Evolutionary conservation across 768 basidiomycete species (phyloP).

Genomic region (Suillus lakei): DNA sequence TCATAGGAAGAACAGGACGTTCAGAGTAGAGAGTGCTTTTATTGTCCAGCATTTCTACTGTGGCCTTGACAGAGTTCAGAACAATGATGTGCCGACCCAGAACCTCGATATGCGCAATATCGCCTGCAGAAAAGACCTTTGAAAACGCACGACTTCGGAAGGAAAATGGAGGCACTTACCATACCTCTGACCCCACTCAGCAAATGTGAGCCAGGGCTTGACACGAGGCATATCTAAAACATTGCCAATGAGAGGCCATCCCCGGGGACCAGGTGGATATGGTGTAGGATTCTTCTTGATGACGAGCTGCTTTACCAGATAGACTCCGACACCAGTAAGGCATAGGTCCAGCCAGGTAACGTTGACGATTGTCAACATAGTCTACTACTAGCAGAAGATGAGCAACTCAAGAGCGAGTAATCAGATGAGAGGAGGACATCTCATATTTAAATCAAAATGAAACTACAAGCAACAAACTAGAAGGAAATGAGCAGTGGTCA

Average conservation of each 20-base stretch:
- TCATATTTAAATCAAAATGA: too few relatives aligned
- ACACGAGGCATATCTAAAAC: conserved; percentile 45
- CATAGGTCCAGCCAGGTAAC: conserved; percentile 34
- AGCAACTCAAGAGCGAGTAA: background rate
- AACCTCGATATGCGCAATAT: conserved; percentile 60
- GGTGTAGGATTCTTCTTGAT: conserved; percentile 14
- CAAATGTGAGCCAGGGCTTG: conserved; percentile 42
- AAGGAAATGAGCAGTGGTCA: too few relatives aligned
- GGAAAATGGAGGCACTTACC: conserved; percentile 25
- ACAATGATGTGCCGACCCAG: conserved; percentile 23
- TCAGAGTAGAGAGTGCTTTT: too few relatives aligned
- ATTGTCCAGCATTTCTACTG: too few relatives aligned
- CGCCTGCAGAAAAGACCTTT: conserved; percentile 38
- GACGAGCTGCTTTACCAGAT: conserved; percentile 27
- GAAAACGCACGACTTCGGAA: background rate
- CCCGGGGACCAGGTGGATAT: background rate
- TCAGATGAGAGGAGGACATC: too few relatives aligned
- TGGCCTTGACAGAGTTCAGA: too few relatives aligned
- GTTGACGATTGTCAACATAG: conserved; percentile 22
- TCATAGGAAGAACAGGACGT: too few relatives aligned
- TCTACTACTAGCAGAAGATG: background rate
- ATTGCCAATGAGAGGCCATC: conserved; percentile 38
- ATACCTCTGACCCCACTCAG: conserved; percentile 43
- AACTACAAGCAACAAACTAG: too few relatives aligned
- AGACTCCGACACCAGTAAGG: conserved; percentile 12